Conservation (phyloP, 805 yeast genomes). For the Teunomyces pallodes region DNA sequence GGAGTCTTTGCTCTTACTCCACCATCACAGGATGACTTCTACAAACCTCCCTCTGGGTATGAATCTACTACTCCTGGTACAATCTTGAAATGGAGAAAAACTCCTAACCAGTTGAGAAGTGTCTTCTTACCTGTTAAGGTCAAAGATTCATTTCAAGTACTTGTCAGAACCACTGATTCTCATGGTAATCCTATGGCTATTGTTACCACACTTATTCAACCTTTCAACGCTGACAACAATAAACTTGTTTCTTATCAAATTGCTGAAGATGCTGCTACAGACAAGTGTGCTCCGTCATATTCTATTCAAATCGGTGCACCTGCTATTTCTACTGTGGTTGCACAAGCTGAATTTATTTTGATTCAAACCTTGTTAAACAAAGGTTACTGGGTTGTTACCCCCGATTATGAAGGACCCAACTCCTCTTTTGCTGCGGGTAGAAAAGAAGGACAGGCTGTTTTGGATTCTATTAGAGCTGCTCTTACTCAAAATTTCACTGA, state of each 20-base stretch:
- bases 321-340: constrained; percentile 6
- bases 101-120: constrained; percentile 18
- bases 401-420: constrained; percentile 21
- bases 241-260: constrained; percentile 18
- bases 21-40: constrained; percentile 19
- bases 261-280: constrained; percentile 18
- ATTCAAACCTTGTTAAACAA: constrained; percentile 13
- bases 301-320: constrained; percentile 5
- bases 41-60: constrained; percentile 20
- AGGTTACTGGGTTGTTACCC: constrained; percentile 19
- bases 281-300: constrained; percentile 21
- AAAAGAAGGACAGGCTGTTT: constrained; percentile 17
- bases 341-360: constrained; percentile 14
- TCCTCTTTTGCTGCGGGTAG: constrained; percentile 18
- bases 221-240: constrained; percentile 20
- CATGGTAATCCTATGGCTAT: constrained; percentile 17
- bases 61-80: constrained; percentile 20
- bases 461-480: constrained; percentile 18
- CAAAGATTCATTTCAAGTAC: constrained; percentile 16
- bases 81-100: constrained; percentile 18
- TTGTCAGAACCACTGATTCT: constrained; percentile 19
- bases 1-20: not conserved
- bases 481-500: constrained; percentile 13
- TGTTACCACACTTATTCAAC: constrained; percentile 20
- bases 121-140: constrained; percentile 17